Conservation (phyloP, 2,329 filamentous ascomycete genomes). For the Fusarium pilosicola region DNA sequence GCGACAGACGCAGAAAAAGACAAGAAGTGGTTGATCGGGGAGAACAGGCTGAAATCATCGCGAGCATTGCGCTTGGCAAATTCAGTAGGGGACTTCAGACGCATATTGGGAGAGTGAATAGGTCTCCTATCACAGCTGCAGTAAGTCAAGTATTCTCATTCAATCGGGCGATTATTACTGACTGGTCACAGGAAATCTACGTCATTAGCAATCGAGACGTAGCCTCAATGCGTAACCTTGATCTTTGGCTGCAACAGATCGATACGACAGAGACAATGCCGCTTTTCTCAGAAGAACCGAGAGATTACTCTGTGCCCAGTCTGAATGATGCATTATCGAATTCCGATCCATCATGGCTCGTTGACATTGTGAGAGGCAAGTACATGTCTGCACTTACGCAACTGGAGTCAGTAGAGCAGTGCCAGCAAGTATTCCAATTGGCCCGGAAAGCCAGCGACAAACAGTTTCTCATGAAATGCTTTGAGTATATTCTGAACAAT, state of each 20-base stretch:
- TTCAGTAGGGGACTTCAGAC: not conserved
- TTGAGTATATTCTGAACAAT: not conserved
- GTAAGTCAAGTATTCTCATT: fast-evolving
- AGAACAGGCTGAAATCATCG: not conserved
- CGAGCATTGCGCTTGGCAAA: not conserved
- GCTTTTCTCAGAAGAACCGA: not conserved
- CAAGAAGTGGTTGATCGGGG: not conserved
- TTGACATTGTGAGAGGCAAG: not conserved
- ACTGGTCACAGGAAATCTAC: not conserved
- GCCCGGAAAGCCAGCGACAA: not conserved
- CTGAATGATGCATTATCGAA: not conserved
- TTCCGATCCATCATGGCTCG: not conserved
- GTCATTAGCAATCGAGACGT: constrained; percentile 6
- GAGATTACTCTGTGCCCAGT: not conserved
- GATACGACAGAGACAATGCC: not conserved
- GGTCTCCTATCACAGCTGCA: not conserved
- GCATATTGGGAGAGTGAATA: not conserved
- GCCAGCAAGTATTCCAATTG: not conserved
- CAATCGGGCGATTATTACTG: fast-evolving
- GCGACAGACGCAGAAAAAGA: not conserved
- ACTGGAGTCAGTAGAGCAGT: not conserved
- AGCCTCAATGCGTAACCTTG: not conserved
- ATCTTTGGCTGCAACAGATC: not conserved
- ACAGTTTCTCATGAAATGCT: not conserved
- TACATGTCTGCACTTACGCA: not conserved